Conservation (phyloP, 1,139 yeast genomes). For the Pneumocystis oryctolagi region DNA sequence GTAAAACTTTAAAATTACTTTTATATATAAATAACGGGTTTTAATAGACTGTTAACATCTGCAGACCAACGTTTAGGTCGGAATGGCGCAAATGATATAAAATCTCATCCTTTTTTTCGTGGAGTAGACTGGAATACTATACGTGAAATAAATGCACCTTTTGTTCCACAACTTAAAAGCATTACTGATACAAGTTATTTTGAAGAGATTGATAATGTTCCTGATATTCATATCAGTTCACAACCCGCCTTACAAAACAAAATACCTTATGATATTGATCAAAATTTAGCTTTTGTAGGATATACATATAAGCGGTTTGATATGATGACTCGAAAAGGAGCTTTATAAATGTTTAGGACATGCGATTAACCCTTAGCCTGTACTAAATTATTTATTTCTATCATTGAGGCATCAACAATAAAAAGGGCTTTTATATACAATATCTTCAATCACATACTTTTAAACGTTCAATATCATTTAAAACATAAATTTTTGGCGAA, state of each 20-base stretch:
- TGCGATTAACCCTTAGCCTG: not conserved
- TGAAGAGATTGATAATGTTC: constrained; percentile 92
- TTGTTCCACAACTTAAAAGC: constrained; percentile 67
- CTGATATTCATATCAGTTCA: constrained; percentile 52
- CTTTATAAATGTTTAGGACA: not conserved
- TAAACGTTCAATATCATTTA: not conserved
- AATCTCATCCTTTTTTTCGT: constrained; percentile 53
- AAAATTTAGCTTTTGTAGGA: constrained; percentile 13
- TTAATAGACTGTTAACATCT: constrained; percentile 47
- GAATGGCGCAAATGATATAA: constrained; percentile 88
- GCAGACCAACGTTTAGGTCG: constrained; percentile 82
- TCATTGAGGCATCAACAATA: not conserved
- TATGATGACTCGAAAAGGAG: constrained; percentile 6
- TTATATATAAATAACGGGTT: not conserved
- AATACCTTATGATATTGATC: not conserved
- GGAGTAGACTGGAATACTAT: constrained; percentile 85
- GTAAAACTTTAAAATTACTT: not conserved
- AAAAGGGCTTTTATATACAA: not conserved
- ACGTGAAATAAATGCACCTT: constrained; percentile 87
- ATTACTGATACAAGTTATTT: constrained; percentile 93
- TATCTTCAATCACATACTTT: not conserved
- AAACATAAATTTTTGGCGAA: not conserved
- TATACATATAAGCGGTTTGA: constrained; percentile 14
- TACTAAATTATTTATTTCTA: not conserved
- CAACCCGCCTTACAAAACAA: constrained; percentile 8